phyloP scores from a whole-genome alignment of 2,329 filamentous ascomycete genomes.

The Aspergillus vadensis region DNA sequence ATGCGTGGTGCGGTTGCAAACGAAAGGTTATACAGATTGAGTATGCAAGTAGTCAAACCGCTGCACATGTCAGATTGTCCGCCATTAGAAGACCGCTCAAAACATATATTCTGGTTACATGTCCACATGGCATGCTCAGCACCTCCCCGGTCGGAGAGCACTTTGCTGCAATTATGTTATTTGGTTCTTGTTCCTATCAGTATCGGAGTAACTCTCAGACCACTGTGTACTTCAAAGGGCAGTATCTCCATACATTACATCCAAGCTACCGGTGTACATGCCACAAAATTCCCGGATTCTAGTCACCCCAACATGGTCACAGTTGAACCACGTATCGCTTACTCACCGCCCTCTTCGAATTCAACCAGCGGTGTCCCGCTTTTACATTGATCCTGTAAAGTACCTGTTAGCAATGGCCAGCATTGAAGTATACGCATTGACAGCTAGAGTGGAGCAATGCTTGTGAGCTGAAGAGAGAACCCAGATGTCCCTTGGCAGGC shows the following conservation, averaged over 20 bases:
- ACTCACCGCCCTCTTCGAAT: slow-evolving; percentile 55
- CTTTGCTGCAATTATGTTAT: no score
- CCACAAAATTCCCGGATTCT: background rate
- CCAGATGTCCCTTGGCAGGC: background rate
- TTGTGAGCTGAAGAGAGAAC: background rate
- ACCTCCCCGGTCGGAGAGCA: no score
- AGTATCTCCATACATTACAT: background rate
- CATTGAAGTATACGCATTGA: background rate
- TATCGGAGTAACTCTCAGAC: no score
- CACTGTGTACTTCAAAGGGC: background rate
- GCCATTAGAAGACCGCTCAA: background rate
- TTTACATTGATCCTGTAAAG: slow-evolving; percentile 70
- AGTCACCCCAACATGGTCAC: background rate
- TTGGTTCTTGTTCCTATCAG: no score
- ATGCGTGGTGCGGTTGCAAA: no score
- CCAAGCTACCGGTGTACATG: background rate
- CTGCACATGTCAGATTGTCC: background rate
- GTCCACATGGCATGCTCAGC: background rate
- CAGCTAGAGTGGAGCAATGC: slow-evolving; percentile 11
- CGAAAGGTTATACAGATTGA: no score
- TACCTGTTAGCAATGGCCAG: slow-evolving; percentile 28
- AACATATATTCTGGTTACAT: background rate
- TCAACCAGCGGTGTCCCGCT: slow-evolving; percentile 73
- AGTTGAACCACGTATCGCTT: background rate
- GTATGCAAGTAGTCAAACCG: background rate